Conservation (phyloP, 208 protist species). For the Wallacemonas sp. region DNA sequence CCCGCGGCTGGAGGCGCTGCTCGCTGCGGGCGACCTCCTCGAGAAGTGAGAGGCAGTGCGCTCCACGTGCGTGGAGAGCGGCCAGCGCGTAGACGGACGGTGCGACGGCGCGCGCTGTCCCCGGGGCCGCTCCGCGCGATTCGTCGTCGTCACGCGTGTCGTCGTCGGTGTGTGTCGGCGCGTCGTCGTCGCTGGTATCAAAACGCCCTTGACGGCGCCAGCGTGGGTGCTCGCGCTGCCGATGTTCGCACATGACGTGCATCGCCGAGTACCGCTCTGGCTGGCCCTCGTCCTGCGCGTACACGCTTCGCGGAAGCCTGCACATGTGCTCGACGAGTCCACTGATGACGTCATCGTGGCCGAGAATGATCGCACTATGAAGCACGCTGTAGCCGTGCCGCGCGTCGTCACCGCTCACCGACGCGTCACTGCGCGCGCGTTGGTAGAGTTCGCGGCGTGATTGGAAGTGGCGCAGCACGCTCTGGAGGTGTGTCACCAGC, state of each 20-base stretch:
- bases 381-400: slow-evolving; percentile 44
- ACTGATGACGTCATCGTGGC: slow-evolving; percentile 32
- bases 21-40: slow-evolving; percentile 24
- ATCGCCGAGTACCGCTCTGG: neutral
- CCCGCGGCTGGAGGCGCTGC: slow-evolving; percentile 23
- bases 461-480: slow-evolving; percentile 9
- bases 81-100: slow-evolving; percentile 51
- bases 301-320: slow-evolving; percentile 10
- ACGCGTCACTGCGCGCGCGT: neutral
- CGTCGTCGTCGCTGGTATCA: neutral
- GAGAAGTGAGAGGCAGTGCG: slow-evolving; percentile 32
- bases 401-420: neutral
- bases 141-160: neutral
- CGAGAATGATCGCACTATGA: slow-evolving; percentile 64
- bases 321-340: slow-evolving; percentile 36
- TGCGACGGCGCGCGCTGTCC: slow-evolving; percentile 10
- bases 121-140: neutral
- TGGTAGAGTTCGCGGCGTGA: neutral
- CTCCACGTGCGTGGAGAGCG: slow-evolving; percentile 18
- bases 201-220: slow-evolving; percentile 5
- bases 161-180: neutral
- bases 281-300: neutral
- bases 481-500: neutral
- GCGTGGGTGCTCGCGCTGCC: neutral
- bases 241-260: neutral